Conservation (phyloP, 192 early-diverging fungal genomes). For the Coemansia sp. region DNA sequence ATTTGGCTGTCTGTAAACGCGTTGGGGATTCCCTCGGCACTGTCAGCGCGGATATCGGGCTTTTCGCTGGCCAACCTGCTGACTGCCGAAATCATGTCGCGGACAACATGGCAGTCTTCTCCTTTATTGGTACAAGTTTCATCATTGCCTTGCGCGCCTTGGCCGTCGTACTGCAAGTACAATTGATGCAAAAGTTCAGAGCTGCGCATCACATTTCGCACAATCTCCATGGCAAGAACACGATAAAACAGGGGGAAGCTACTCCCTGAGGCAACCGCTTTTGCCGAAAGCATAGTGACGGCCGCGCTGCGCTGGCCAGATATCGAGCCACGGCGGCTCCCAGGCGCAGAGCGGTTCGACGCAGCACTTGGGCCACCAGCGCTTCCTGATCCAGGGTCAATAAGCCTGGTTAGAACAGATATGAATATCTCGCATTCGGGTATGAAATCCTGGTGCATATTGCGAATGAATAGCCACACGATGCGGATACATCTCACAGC, state of each 20-base stretch:
- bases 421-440: constrained; percentile 96
- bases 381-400: constrained; percentile 67
- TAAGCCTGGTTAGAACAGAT: constrained; percentile 78
- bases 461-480: constrained; percentile 75
- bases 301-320: background rate
- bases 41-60: constrained; percentile 44
- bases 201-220: constrained; percentile 64
- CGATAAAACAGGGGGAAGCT: constrained; percentile 38
- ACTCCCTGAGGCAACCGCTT: background rate
- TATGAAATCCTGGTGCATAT: constrained; percentile 30
- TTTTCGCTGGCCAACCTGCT: constrained; percentile 75
- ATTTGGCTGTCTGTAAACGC: background rate
- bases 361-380: background rate
- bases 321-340: constrained; percentile 16
- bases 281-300: background rate
- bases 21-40: constrained; percentile 23
- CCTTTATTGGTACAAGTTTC: background rate
- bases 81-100: constrained; percentile 78
- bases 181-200: constrained; percentile 63
- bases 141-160: constrained; percentile 16
- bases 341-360: background rate
- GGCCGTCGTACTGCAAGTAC: constrained; percentile 76
- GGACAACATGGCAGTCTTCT: constrained; percentile 73
- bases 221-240: constrained; percentile 41
- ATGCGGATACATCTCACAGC: constrained; percentile 82